Conservation (phyloP, 2,329 filamentous ascomycete genomes). For the Pseudogymnoascus sp. region DNA sequence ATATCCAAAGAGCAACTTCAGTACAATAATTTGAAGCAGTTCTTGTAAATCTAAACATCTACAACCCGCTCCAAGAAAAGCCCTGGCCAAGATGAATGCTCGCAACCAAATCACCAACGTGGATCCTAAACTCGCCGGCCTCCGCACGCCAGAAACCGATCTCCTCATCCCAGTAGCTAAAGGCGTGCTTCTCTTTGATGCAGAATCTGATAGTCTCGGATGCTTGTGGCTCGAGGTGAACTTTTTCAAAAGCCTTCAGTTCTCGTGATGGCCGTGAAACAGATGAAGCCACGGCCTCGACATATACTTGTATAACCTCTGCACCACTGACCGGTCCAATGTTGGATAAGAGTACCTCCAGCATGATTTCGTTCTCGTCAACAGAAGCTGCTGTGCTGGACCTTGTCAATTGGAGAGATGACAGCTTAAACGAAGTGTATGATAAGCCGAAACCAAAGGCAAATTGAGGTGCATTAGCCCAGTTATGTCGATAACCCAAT, state of each 20-base stretch:
- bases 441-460: slow-evolving; percentile 8
- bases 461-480: not conserved
- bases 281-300: slow-evolving; percentile 11
- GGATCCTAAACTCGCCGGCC: not conserved
- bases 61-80: not conserved
- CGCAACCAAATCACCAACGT: not conserved
- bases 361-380: not conserved
- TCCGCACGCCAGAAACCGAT: slow-evolving; percentile 10
- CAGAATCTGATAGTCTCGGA: not conserved
- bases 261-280: not conserved
- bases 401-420: not conserved
- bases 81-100: not conserved
- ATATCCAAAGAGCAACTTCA: not conserved
- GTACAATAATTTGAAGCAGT: not conserved
- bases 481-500: not conserved
- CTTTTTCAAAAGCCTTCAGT: slow-evolving; percentile 14
- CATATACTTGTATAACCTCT: slow-evolving; percentile 16
- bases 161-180: slow-evolving; percentile 12
- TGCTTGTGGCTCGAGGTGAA: not conserved
- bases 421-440: slow-evolving; percentile 7
- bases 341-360: not conserved
- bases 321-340: slow-evolving; percentile 2
- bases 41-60: not conserved
- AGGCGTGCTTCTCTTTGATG: slow-evolving; percentile 6
- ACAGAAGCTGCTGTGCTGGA: not conserved